A percentile compares a stretch with the other conserved stretches of the same genome.
These are phyloP conservation scores for Bryoerythrophyllum caledonicum DNA, from an alignment of 225 moss, liverwort and hornwort species.

Conservation along the genomic window DNA sequence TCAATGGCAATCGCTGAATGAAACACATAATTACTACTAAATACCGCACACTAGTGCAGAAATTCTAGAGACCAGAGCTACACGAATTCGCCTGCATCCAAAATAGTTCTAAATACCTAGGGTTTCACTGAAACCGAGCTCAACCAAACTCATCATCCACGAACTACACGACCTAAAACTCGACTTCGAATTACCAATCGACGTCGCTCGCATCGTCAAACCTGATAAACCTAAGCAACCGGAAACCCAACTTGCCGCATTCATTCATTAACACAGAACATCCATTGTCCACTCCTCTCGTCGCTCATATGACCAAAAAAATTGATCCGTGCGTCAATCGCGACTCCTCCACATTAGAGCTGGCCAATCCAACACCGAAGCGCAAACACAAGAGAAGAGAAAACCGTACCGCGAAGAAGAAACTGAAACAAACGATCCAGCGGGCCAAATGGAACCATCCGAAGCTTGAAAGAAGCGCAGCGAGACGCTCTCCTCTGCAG, in stretches of 20 bases:
- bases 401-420: slow-evolving; percentile 10
- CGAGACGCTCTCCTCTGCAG: not conserved
- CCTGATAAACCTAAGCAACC: not conserved
- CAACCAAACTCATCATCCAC: not conserved
- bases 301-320: not conserved
- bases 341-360: not conserved
- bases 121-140: slow-evolving; percentile 8
- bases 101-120: slow-evolving; percentile 6
- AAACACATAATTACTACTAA: not conserved
- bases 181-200: slow-evolving; percentile 10
- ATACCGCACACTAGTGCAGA: not conserved
- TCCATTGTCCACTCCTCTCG: not conserved
- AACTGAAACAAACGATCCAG: slow-evolving; percentile 4
- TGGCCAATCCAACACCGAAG: not conserved
- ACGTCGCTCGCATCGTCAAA: not conserved
- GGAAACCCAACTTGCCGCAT: not conserved
- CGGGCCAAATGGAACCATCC: not conserved
- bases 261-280: not conserved
- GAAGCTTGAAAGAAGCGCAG: not conserved
- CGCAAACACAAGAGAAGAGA: not conserved
- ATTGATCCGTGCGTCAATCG: too few relatives aligned
- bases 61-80: not conserved
- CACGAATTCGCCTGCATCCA: not conserved
- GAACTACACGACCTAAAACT: not conserved
- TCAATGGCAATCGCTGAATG: not conserved